Base-by-base conservation (phyloP, 495 filamentous ascomycete species). In the Daldinia bambusicola region DNA sequence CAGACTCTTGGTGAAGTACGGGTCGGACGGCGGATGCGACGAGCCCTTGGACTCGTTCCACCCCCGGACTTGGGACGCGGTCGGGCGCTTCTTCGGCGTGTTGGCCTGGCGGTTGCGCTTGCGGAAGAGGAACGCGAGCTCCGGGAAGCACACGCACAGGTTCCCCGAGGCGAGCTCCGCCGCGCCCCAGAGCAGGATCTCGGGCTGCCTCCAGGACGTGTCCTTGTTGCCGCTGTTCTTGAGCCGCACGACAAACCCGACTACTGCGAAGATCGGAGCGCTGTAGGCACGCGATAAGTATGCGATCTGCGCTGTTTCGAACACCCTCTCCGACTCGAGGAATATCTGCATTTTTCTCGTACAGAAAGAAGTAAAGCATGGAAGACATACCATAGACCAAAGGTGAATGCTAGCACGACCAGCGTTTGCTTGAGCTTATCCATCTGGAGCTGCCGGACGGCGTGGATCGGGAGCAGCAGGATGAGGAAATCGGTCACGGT, bases 311-410 rank as follows among this genome's bases (percentile, higher is more conserved):
- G 18, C 12, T 0, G 43, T 48, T 48, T 22, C 2, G 43, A 48
- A 48, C 43, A 22, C 18, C 2, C 22, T 22, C 43, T 48, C 43
- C 12, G 16, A 3, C 43, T 22, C 43, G 1, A 48, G 16, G 9
- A 5, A 1, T 3, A 1, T 48, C 43, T 48, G 9, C 18, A 12
- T 48, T 48, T 8, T 22, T 48, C 10, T 12, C 43, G 4, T 22
- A 1, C 9, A 9, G 20, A 22, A 22, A 3, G 16, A 45, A 45
- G 0, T 8, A 48, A 13, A 26, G 26, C 26, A 26, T 26, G 32
- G 26, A 50, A 22, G 22, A 59, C 66, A 18, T 22, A 69, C 66
- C 66, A 63, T 45, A 69, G n/a, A n/a, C 66, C 66, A 48, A 69
- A 69, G 1, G 66, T 69, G 38, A 69, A 69, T 12, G 43, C 66